Evolutionary conservation across 2,329 filamentous ascomycete species (phyloP).

Genomic region (Xylariaceae sp.): DNA sequence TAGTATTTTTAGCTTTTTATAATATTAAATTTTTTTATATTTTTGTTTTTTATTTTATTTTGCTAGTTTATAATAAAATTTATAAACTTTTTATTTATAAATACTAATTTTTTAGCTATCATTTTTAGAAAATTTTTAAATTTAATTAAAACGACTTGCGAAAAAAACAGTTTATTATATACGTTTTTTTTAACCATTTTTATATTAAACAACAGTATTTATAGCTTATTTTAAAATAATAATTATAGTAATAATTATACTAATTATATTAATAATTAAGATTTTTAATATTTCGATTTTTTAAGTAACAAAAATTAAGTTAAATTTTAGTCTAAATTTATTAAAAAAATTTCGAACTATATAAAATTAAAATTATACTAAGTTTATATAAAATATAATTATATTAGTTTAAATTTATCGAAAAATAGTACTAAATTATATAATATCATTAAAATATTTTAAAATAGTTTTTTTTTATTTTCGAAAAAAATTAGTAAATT

Average conservation of each 20-base stretch:
- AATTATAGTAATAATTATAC: background rate
- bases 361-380: background rate
- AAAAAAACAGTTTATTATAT: background rate
- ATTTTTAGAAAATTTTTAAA: too few species aligned
- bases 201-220: background rate
- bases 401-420: background rate
- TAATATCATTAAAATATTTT: background rate
- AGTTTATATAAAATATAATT: background rate
- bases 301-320: background rate
- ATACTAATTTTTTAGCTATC: too few species aligned
- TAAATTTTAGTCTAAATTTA: background rate
- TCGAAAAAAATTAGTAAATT: background rate
- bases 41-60: background rate
- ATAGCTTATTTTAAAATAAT: background rate
- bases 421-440: background rate
- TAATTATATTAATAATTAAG: background rate
- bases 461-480: background rate
- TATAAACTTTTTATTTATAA: background rate
- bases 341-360: background rate
- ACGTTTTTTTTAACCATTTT: background rate
- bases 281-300: background rate
- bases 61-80: background rate
- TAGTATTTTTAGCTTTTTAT: background rate
- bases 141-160: background rate
- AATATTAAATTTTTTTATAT: background rate